Evolutionary conservation across 441 rosid genomes (phyloP).

Genomic region (Metrosideros polymorpha): DNA sequence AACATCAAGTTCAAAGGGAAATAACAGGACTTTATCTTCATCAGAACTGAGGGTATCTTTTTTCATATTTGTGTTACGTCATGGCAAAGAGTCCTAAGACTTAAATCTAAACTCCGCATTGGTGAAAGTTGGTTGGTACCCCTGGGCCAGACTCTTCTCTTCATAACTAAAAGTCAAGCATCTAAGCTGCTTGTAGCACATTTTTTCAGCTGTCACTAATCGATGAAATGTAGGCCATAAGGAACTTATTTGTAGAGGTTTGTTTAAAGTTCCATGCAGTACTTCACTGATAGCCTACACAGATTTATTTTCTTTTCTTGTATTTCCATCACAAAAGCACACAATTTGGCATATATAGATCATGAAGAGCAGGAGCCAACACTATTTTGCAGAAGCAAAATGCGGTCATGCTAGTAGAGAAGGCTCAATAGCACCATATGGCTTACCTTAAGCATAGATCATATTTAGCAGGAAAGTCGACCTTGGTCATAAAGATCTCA

Average conservation of each 20-base stretch:
- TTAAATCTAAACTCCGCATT: background rate
- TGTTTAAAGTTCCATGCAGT: background rate
- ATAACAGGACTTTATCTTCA: background rate
- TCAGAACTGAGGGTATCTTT: background rate
- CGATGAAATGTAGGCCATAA: background rate
- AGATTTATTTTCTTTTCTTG: background rate
- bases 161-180: background rate
- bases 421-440: background rate
- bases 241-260: background rate
- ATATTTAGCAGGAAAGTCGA: conserved; percentile 72
- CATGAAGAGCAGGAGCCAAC: background rate
- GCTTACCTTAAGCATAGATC: conserved; percentile 69
- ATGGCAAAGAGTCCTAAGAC: background rate
- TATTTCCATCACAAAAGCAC: background rate
- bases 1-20: background rate
- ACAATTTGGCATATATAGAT: background rate
- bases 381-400: background rate
- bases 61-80: background rate
- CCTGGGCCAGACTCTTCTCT: background rate
- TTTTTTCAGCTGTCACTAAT: background rate
- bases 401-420: background rate
- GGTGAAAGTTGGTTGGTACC: background rate
- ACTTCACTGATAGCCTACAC: background rate
- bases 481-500: conserved; percentile 61
- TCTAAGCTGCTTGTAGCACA: background rate